These are phyloP conservation scores for Yarrowia bubula DNA, from an alignment of 805 yeast genomes.

Conservation along the genomic window DNA sequence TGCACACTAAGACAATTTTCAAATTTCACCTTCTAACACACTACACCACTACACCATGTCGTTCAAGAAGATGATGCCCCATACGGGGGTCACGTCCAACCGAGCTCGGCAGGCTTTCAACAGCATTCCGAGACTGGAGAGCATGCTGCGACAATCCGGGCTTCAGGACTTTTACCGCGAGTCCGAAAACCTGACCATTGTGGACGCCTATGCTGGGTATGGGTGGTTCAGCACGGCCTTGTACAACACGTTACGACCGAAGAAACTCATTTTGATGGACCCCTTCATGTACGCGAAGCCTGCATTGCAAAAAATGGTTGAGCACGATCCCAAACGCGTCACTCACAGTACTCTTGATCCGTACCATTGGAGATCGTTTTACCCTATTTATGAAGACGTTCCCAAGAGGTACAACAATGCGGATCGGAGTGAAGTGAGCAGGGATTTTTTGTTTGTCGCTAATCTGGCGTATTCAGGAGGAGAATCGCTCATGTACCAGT, in stretches of 20 bases:
- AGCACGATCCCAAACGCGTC: background rate
- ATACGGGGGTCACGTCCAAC: background rate
- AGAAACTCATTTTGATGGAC: background rate
- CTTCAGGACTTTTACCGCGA: background rate
- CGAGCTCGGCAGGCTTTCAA: background rate
- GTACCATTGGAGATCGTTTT: constrained; percentile 4
- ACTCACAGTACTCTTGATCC: background rate
- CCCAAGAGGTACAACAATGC: background rate
- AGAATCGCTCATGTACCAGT: constrained; percentile 1
- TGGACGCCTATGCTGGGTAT: constrained; percentile 11
- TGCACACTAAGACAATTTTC: background rate
- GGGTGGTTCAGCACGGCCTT: background rate
- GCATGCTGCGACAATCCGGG: background rate
- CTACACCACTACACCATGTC: background rate
- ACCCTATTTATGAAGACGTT: background rate
- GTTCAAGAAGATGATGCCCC: background rate
- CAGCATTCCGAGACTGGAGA: background rate
- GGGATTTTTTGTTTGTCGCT: constrained; percentile 15
- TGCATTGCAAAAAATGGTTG: background rate
- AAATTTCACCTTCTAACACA: background rate
- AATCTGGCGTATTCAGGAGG: background rate
- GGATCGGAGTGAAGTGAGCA: background rate
- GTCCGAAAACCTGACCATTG: constrained; percentile 5
- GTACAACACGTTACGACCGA: background rate
- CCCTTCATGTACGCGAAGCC: background rate